These are phyloP conservation scores for Trypanosoma lewisi DNA, from an alignment of 208 protist genomes.

Conservation along the genomic window DNA sequence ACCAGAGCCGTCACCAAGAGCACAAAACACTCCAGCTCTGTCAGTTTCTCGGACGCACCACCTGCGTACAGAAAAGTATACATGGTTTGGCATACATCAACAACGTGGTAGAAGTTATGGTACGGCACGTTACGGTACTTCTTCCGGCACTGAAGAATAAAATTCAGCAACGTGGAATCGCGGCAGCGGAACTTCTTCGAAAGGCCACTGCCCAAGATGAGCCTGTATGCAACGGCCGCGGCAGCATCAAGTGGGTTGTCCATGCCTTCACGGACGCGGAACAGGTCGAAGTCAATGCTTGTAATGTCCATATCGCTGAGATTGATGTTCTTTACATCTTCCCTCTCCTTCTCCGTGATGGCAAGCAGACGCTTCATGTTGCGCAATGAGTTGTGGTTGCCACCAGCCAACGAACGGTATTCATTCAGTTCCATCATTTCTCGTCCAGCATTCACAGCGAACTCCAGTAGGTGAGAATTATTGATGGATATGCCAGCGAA, in stretches of 20 bases:
- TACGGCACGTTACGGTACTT: slow-evolving; percentile 85
- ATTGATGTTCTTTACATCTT: slow-evolving; percentile 31
- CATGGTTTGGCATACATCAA: slow-evolving; percentile 81
- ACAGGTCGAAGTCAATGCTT: slow-evolving; percentile 67
- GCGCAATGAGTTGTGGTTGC: not conserved
- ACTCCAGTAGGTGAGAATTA: slow-evolving; percentile 81
- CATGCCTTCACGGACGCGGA: slow-evolving; percentile 47
- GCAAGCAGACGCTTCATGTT: slow-evolving; percentile 19
- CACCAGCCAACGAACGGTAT: slow-evolving; percentile 24
- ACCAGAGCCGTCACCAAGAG: slow-evolving; percentile 75
- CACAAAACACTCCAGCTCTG: slow-evolving; percentile 78
- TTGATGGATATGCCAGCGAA: slow-evolving; percentile 87
- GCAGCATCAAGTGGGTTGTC: slow-evolving; percentile 46
- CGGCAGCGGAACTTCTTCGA: slow-evolving; percentile 75
- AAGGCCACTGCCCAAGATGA: slow-evolving; percentile 59
- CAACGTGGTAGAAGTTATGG: slow-evolving; percentile 88
- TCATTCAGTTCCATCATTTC: slow-evolving; percentile 75
- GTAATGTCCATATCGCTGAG: slow-evolving; percentile 55
- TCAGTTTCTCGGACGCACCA: slow-evolving; percentile 48
- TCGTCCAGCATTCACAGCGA: slow-evolving; percentile 67
- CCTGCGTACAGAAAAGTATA: slow-evolving; percentile 67
- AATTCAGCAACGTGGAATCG: slow-evolving; percentile 70
- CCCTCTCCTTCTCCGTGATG: slow-evolving; percentile 48
- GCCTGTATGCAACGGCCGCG: slow-evolving; percentile 43
- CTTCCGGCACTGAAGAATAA: slow-evolving; percentile 75